Evolutionary conservation across 768 basidiomycete genomes (phyloP), one percentile per base, ranked within the genome.

Genomic region (Leucosporidium scottii): DNA sequence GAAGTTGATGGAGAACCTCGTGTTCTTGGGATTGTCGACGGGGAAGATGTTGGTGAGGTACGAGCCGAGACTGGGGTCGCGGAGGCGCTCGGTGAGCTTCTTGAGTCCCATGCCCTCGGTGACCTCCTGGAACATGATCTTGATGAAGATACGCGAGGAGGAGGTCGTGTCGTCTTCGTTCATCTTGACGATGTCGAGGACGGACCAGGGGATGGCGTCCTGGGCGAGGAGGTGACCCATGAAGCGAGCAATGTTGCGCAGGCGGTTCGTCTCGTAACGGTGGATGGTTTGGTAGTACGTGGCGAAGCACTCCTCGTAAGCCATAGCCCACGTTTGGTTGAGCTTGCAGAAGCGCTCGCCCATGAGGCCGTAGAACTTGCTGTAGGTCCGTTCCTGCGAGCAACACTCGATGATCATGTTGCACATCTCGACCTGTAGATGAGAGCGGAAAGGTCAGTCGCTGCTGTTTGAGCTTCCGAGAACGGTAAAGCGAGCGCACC

Each of bases 351-450:
- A 93, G 27, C 96, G 89, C 78, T 99, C 96, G 63, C 92, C 92
- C 70, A 96, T 83, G 27, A 98, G 85, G 18, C 96, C 96, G 75
- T 93, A 99, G 82, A 96, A 98, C n/a, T 84, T 89, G 3, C 90
- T 91, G 78, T 97, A 99, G 1, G 94, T 93, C 20, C 96, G 89
- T 78, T 98, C 96, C 81, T 99, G 96, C 2, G 96, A 98, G 78
- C 96, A 98, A 88, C 96, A 99, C 76, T 98, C 94, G 78, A 99
- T 90, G 70, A 99, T 85, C 96, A 99, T 99, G 82, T 98, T 97
- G 78, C 90, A 85, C 66, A 99, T 80, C 78, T 97, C 94, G 74
- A 91, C 89, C 91, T 96, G 75, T 4, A 47, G 25, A 20, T 23
- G 10, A 56, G 28, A 61, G 55, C 12, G 39, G 15, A 17, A 44